A percentile compares a stretch with the other conserved stretches of the same genome.
Conservation (phyloP, 805 yeast species). For the Schwanniomyces vanrijiae region DNA sequence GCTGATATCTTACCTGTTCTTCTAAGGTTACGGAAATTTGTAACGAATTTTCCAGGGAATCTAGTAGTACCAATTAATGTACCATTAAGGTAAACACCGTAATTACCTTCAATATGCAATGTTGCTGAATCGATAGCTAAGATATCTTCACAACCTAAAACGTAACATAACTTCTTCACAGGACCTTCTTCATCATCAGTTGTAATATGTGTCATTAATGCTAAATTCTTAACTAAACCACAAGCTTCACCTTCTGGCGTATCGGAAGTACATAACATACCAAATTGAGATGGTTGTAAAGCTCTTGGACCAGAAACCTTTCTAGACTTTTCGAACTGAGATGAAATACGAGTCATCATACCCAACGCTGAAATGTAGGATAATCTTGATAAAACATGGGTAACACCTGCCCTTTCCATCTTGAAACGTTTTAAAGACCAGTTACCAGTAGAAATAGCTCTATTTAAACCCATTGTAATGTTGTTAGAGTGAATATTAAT, state of each 20-base stretch:
- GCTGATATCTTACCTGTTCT: conserved; percentile 84
- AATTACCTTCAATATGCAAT: conserved; percentile 73
- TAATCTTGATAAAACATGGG: conserved; percentile 89
- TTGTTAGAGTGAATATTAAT: conserved; percentile 90
- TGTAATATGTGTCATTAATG: conserved; percentile 97
- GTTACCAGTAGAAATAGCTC: conserved; percentile 98
- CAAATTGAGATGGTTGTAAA: conserved; percentile 97
- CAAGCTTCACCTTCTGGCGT: conserved; percentile 99
- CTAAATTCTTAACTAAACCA: conserved; percentile 95
- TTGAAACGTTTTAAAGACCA: conserved; percentile 98
- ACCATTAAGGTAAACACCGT: conserved; percentile 90
- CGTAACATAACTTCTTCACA: conserved; percentile 68
- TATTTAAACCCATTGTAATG: conserved; percentile 88
- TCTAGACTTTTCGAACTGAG: conserved; percentile 97
- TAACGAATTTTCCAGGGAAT: conserved; percentile 80
- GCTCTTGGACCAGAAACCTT: conserved; percentile 99
- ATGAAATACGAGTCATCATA: conserved; percentile 98
- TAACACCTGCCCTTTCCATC: conserved; percentile 99
- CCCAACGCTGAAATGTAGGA: conserved; percentile 95
- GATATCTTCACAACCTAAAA: conserved; percentile 89
- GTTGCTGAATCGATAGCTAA: conserved; percentile 78
- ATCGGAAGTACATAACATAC: conserved; percentile 98
- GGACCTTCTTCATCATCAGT: conserved; percentile 98
- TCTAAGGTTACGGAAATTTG: conserved; percentile 74
- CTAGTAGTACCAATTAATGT: conserved; percentile 88